phyloP scores from a whole-genome alignment of 108 stramenopile species.

The Schizochytrium sp. region DNA sequence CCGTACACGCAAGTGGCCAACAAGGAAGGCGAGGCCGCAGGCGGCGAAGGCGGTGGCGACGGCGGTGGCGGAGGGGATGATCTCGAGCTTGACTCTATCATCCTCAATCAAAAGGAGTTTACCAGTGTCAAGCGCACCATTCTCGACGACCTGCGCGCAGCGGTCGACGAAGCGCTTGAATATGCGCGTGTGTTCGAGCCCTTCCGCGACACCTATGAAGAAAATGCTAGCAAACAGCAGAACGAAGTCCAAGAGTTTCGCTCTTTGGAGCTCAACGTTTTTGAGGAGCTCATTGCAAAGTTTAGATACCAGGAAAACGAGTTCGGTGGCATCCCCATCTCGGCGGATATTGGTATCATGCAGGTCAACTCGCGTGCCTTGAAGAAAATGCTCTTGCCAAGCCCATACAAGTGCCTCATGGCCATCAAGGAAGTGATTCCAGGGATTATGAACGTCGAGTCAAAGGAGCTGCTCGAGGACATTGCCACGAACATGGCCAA shows the following conservation, averaged over 20 bases:
- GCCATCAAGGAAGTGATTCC: slow-evolving; percentile 43
- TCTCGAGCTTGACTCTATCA: neutral
- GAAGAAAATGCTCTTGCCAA: slow-evolving; percentile 44
- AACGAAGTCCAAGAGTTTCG: slow-evolving; percentile 2
- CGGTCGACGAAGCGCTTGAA: slow-evolving; percentile 8
- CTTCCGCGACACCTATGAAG: slow-evolving; percentile 30
- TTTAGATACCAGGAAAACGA: slow-evolving; percentile 35
- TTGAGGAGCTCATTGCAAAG: slow-evolving; percentile 30
- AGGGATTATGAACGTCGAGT: slow-evolving; percentile 34
- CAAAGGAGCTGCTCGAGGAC: slow-evolving; percentile 34
- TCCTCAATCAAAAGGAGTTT: slow-evolving; percentile 1
- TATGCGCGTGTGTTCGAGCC: slow-evolving; percentile 43
- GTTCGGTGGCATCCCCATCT: slow-evolving; percentile 39
- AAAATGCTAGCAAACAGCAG: slow-evolving; percentile 26
- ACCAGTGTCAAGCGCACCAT: neutral
- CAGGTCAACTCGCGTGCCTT: slow-evolving; percentile 42
- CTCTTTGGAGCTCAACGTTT: slow-evolving; percentile 30
- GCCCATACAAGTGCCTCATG: slow-evolving; percentile 38
- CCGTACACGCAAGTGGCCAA: slow-evolving; percentile 47
- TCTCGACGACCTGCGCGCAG: neutral
- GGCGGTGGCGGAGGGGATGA: neutral
- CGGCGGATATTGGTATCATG: slow-evolving; percentile 49
- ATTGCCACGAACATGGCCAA: slow-evolving; percentile 32
- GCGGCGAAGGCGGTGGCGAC: neutral
- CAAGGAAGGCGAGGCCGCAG: slow-evolving; percentile 28